Conservation (phyloP, 1,139 yeast genomes). For the Yamadazyma diospyri region DNA sequence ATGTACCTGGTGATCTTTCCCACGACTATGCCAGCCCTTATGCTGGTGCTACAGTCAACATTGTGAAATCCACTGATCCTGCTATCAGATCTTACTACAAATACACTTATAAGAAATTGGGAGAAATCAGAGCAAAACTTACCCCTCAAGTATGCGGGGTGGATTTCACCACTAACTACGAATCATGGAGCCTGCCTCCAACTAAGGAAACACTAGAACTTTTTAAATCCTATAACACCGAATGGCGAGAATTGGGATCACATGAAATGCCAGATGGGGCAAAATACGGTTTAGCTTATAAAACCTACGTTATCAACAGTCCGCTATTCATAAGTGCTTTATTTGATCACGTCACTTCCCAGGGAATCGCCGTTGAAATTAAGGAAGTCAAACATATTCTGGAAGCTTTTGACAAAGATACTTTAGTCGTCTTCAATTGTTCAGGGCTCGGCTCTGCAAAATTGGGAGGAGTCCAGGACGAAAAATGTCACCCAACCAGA, state of each 20-base stretch:
- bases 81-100: constrained; percentile 10
- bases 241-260: background rate
- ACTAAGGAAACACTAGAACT: constrained; percentile 17
- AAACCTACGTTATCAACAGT: constrained; percentile 66
- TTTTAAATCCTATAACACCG: constrained; percentile 6
- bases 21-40: constrained; percentile 21
- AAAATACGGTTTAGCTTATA: constrained; percentile 50
- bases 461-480: constrained; percentile 60
- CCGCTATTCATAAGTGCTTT: constrained; percentile 21
- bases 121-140: constrained; percentile 11
- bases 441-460: constrained; percentile 64
- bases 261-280: constrained; percentile 28
- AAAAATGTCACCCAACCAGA: constrained; percentile 56
- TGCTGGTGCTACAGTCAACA: constrained; percentile 22
- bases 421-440: constrained; percentile 59
- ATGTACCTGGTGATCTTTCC: constrained; percentile 22
- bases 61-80: constrained; percentile 9
- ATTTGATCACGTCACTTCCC: constrained; percentile 9
- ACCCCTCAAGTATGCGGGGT: constrained; percentile 16
- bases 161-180: constrained; percentile 11
- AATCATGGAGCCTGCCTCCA: constrained; percentile 29
- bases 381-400: constrained; percentile 21
- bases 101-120: constrained; percentile 17
- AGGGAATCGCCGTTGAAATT: constrained; percentile 13
- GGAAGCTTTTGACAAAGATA: constrained; percentile 55